Evolutionary conservation across 768 basidiomycete species (phyloP).

Genomic region (Tubosaeta sp.): DNA sequence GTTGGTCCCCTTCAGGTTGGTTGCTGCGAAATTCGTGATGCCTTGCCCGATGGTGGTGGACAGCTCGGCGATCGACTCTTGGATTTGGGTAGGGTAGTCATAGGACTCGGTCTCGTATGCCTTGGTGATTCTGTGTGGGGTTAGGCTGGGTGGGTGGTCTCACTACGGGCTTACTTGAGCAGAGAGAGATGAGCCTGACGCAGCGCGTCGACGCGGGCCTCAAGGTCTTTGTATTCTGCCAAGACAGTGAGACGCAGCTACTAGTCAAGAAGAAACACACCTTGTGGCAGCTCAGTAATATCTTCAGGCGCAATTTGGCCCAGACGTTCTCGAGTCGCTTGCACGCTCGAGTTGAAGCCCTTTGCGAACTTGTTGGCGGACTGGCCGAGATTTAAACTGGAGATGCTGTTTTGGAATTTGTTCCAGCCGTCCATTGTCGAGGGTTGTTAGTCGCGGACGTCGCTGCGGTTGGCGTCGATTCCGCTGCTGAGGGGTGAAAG

Average conservation of each 20-base stretch:
- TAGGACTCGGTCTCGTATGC: slow-evolving; percentile 87
- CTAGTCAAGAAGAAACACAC: slow-evolving; percentile 34
- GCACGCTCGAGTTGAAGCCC: slow-evolving; percentile 76
- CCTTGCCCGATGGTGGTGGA: slow-evolving; percentile 67
- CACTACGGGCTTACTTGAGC: slow-evolving; percentile 59
- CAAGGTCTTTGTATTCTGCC: slow-evolving; percentile 95
- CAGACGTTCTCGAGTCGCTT: slow-evolving; percentile 82
- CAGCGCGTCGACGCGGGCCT: slow-evolving; percentile 91
- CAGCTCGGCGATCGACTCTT: slow-evolving; percentile 74
- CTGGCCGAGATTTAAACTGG: slow-evolving; percentile 65
- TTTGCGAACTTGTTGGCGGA: slow-evolving; percentile 74
- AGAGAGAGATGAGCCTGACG: slow-evolving; percentile 69
- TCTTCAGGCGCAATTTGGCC: slow-evolving; percentile 91
- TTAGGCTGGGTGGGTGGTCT: not conserved
- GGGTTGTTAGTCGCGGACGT: not conserved
- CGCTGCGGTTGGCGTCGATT: slow-evolving; percentile 9
- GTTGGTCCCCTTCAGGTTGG: slow-evolving; percentile 85
- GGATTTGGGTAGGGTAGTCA: slow-evolving; percentile 87
- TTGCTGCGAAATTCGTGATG: slow-evolving; percentile 80
- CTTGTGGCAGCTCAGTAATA: slow-evolving; percentile 91
- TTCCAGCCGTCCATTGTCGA: slow-evolving; percentile 53
- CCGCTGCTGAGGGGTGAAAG: not conserved
- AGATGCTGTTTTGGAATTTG: slow-evolving; percentile 60
- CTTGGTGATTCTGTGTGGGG: slow-evolving; percentile 61
- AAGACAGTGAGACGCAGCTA: not conserved